A percentile compares a stretch with the other conserved stretches of the same genome.
phyloP scores from a whole-genome alignment of 78 protist species.

The Dictyostelium firmibasis region DNA sequence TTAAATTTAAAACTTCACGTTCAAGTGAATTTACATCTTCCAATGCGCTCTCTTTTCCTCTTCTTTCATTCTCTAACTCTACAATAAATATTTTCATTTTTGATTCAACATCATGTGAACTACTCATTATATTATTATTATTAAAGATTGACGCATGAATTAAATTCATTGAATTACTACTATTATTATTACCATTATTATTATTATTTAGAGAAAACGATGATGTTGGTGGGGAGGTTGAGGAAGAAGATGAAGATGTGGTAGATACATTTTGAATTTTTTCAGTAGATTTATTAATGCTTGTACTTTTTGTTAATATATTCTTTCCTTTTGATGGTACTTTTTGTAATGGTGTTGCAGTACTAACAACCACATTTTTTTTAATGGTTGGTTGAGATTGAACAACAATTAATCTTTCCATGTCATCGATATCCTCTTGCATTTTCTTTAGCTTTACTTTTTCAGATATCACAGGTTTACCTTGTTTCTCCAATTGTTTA shows the following conservation, averaged over 20 bases:
- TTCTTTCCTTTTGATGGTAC: not conserved
- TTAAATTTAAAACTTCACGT: not conserved
- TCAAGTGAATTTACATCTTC: not conserved
- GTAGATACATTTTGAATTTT: not conserved
- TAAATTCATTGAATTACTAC: not conserved
- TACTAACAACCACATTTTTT: not conserved
- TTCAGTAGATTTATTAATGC: not conserved
- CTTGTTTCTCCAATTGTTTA: not conserved
- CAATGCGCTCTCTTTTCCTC: not conserved
- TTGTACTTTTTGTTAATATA: not conserved
- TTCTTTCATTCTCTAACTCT: conserved; percentile 40
- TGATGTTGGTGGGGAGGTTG: not conserved
- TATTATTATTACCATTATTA: not conserved
- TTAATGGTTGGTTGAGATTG: not conserved
- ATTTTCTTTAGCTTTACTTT: conserved; percentile 44
- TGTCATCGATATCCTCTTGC: conserved; percentile 60
- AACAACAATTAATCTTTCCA: conserved; percentile 22
- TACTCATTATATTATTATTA: not conserved
- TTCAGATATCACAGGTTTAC: not conserved
- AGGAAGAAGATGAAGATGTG: not conserved
- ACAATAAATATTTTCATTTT: not conserved
- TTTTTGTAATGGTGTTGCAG: not conserved
- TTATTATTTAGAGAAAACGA: not conserved
- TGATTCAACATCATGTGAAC: not conserved
- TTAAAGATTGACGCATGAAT: not conserved